Percentiles rank a stretch among this genome's conserved stretches.
phyloP scores from a whole-genome alignment of 345 rosid species.

The Psidium guajava region DNA sequence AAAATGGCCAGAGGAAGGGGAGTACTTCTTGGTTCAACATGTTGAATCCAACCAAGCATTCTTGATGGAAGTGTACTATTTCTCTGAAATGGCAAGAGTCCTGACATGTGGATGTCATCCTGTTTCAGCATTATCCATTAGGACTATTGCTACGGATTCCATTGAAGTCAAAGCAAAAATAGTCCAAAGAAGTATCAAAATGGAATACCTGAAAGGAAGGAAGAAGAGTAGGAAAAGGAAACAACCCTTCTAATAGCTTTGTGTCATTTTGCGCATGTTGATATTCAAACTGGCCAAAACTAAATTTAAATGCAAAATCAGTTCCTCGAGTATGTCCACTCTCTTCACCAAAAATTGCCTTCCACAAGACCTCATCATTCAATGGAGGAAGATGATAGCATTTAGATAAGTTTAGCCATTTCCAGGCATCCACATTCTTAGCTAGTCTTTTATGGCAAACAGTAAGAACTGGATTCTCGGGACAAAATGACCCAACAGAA shows the following conservation, averaged over 20 bases:
- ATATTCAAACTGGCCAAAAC: constrained; percentile 47
- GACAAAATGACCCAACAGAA: constrained; percentile 37
- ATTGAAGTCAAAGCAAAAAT: background rate
- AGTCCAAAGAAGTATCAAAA: constrained; percentile 2
- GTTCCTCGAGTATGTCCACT: constrained; percentile 35
- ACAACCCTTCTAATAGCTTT: constrained; percentile 54
- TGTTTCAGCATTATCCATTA: constrained; percentile 16
- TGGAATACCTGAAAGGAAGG: constrained; percentile 66
- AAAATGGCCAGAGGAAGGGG: constrained; percentile 74
- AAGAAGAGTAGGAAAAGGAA: constrained; percentile 91
- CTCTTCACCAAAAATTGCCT: constrained; percentile 47
- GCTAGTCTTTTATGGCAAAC: constrained; percentile 45
- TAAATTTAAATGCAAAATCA: constrained; percentile 69
- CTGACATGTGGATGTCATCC: constrained; percentile 56
- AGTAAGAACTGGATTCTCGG: constrained; percentile 70
- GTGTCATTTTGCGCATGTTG: constrained; percentile 45
- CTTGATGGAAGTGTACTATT: constrained; percentile 81
- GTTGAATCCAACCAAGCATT: constrained; percentile 64
- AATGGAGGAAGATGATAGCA: constrained; percentile 61
- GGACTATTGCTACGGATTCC: background rate
- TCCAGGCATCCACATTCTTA: constrained; percentile 38
- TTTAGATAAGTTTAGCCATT: constrained; percentile 43
- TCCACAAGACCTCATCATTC: constrained; percentile 55
- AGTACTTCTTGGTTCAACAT: constrained; percentile 41
- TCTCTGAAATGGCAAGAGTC: constrained; percentile 74